Evolutionary conservation across 1,139 yeast genomes (phyloP), one percentile per base, ranked within the genome.

Genomic region (Taphrina deformans): DNA sequence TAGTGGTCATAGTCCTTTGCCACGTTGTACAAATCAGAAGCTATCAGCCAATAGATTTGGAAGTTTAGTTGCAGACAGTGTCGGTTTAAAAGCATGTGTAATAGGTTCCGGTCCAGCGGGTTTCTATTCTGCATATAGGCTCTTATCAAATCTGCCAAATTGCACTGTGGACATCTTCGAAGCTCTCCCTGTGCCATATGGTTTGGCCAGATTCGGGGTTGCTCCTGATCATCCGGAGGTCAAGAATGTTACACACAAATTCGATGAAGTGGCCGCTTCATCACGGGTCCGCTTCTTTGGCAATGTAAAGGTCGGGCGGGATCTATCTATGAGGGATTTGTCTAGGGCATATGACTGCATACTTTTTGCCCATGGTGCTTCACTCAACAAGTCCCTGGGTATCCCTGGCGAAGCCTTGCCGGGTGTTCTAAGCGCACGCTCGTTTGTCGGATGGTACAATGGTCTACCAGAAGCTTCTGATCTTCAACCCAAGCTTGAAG

Each of bases 221-320:
- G 98, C 99, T 0, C 99, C 99, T 1, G 99, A 93, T 76, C 99
- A 93, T 75, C 97, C 97, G 0, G 99, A 93, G 73, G 98, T 93
- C 44, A 93, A 93, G 91, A 90, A 76, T 67, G 79, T 80, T 67
- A 76, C 78, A 74, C 95, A 88, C 26, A 86, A 91, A 65, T 86
- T 95, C 73, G 81, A 81, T 5, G 85, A 85, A 67, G 82, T 88
- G 31, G 87, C 87, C 72, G 69, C 72, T 27, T 78, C 70, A 63
- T 62, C 79, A 76, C 40, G 74, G 75, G 24, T 89, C 88, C 67
- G 85, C 58, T 93, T 87, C 72, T 80, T 82, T 66, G 99, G 99
- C 1, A 90, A 91, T 73, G 86, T 86, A 4, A 75, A 79, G 5
- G 79, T 93, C 26, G 97, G 88, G 3, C 44, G 16, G 4, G 69